These are phyloP conservation scores for Agaricus blazei DNA, from an alignment of 768 basidiomycete genomes.

Conservation along the genomic window DNA sequence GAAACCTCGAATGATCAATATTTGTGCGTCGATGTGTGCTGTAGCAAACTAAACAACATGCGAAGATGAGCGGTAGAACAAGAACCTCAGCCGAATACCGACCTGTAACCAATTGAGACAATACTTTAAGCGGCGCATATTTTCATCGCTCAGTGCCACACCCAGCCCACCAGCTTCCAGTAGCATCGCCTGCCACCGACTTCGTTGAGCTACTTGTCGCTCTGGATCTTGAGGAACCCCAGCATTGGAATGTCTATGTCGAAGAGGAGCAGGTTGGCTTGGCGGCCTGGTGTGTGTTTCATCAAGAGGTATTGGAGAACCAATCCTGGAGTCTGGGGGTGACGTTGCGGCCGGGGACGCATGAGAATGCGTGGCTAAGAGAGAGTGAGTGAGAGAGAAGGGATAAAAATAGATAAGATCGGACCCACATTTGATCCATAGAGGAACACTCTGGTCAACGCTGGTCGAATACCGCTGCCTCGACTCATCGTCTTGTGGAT, in stretches of 20 bases:
- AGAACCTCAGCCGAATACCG: slow-evolving; percentile 17
- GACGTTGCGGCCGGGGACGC: slow-evolving; percentile 26
- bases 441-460: slow-evolving; percentile 23
- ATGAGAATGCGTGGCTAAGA: slow-evolving; percentile 5
- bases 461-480: slow-evolving; percentile 17
- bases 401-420: neutral
- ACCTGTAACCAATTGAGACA: slow-evolving; percentile 88
- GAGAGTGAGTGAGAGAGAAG: neutral
- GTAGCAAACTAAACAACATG: slow-evolving; percentile 84
- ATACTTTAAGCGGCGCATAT: slow-evolving; percentile 80
- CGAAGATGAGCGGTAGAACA: neutral
- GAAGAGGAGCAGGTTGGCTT: neutral
- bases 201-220: slow-evolving; percentile 63
- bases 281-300: neutral
- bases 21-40: slow-evolving; percentile 81
- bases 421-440: slow-evolving; percentile 34
- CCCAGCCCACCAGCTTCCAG: slow-evolving; percentile 85
- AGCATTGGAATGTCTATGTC: neutral
- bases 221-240: slow-evolving; percentile 20
- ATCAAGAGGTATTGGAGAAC: slow-evolving; percentile 19
- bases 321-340: slow-evolving; percentile 22
- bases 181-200: slow-evolving; percentile 80
- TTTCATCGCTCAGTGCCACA: slow-evolving; percentile 87
- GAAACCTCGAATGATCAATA: slow-evolving; percentile 78
- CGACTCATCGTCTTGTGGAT: slow-evolving; percentile 11